phyloP scores from a whole-genome alignment of 495 filamentous ascomycete species.

The Neurospora sp. region DNA sequence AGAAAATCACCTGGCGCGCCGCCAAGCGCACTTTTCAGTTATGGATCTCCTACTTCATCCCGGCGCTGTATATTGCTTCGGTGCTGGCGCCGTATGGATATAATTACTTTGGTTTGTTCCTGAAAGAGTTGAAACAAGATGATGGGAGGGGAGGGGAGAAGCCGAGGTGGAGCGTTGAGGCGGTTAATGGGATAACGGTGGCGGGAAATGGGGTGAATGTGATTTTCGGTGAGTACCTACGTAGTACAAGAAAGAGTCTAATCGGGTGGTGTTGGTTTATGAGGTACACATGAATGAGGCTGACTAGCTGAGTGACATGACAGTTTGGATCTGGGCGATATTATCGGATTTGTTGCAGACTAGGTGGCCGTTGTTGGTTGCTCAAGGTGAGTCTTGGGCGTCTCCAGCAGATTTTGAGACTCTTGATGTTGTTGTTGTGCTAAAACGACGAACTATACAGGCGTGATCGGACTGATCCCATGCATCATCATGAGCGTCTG shows the following conservation, averaged over 20 bases:
- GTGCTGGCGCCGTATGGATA: constrained; percentile 31
- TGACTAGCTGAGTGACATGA: neutral
- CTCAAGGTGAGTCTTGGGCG: constrained; percentile 22
- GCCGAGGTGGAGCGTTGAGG: constrained; percentile 23
- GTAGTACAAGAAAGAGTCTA: too few relatives aligned
- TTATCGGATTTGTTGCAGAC: constrained; percentile 28
- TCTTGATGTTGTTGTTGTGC: too few relatives aligned
- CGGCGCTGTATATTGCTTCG: constrained; percentile 26
- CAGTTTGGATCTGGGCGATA: constrained; percentile 33
- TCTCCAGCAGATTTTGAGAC: too few relatives aligned
- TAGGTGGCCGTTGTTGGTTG: constrained; percentile 27
- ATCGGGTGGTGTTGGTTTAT: too few relatives aligned
- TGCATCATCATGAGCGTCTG: constrained; percentile 30
- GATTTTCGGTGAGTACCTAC: constrained; percentile 23
- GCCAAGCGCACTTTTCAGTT: constrained; percentile 25
- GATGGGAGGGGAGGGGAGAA: too few relatives aligned
- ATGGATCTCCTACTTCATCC: constrained; percentile 29
- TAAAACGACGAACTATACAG: neutral
- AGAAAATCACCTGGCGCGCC: constrained; percentile 27
- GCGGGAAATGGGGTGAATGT: constrained; percentile 28
- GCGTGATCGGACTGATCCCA: constrained; percentile 27
- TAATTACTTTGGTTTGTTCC: constrained; percentile 31
- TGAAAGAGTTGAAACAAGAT: constrained; percentile 23
- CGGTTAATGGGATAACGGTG: constrained; percentile 32
- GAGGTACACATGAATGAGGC: neutral